Base-by-base conservation (phyloP, 352 stramenopile species). In the Plasmopara muralis region DNA sequence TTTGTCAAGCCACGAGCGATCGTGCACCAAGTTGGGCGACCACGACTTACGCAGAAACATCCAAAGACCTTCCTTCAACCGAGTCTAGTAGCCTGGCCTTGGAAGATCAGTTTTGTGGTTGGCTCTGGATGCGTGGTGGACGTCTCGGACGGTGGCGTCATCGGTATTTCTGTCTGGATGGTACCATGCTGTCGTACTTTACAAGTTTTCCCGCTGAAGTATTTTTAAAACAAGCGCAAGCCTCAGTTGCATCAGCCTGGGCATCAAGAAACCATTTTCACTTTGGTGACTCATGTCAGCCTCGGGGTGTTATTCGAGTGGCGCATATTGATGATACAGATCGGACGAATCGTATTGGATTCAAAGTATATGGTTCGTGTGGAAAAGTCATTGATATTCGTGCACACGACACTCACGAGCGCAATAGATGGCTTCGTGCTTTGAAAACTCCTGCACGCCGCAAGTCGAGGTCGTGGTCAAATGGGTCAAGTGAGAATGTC, bases 61-160 rank as follows among this genome's bases (percentile, higher is more conserved):
- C 57, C 7, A 60, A 64, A 9, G 69, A 76, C 18, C 47, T 84
- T 10, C 57, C 66, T 15, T 70, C 65, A 18, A 62, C 83, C 14
- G 74, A 83, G 38, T 70, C 67, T 0, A 60, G 64, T 12, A 62
- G 30, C 37, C 62, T 82, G 13, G 48, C 70, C 9, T 50, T 88
- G n/a, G 73, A 87, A 30, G 72, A 84, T 43, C 77, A 87, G 43
- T 87, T 88, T 58, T 87, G 69, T 40, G 80, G 80, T 6, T 91
- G 80, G 80, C 68, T 91, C 5, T 91, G 80, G 80, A 91, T 91
- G 77, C 75, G 77, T 6, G 72, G 70, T 29, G 55, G 59, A 28
- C 65, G 72, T 33, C 60, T 88, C 16, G 72, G 75, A 29, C 71
- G 76, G 9, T 91, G 80, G 80, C 68, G 76, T 6, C 77, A 88